A percentile compares a stretch with the other conserved stretches of the same genome.
Evolutionary conservation across 1,139 yeast genomes (phyloP).

Genomic region (Cylindricascospora bacillispora): DNA sequence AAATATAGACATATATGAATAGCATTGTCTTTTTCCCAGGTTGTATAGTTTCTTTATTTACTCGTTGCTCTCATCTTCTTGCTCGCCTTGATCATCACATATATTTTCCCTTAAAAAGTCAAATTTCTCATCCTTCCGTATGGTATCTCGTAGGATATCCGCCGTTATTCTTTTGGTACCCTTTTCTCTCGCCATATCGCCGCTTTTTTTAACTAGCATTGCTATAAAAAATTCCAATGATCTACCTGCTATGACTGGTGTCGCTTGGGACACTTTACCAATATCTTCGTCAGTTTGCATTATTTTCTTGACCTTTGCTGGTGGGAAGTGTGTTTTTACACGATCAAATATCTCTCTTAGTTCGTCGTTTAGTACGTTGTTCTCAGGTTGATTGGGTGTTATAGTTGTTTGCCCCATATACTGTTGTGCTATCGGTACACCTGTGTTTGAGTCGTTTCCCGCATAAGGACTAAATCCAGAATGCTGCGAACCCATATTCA

Average conservation of each 20-base stretch:
- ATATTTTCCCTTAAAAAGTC: conserved; percentile 66
- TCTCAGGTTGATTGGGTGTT: too few relatives aligned
- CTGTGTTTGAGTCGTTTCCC: too few relatives aligned
- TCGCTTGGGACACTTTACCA: conserved; percentile 97
- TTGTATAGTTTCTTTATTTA: too few relatives aligned
- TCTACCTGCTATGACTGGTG: conserved; percentile 92
- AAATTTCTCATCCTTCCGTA: conserved; percentile 76
- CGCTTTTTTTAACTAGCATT: conserved; percentile 73
- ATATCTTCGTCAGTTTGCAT: conserved; percentile 98
- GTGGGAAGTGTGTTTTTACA: conserved; percentile 91
- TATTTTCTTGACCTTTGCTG: conserved; percentile 88
- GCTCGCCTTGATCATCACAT: conserved; percentile 23
- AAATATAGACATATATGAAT: too few relatives aligned
- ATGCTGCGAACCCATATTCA: too few relatives aligned
- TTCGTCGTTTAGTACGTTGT: too few relatives aligned
- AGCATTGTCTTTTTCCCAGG: too few relatives aligned
- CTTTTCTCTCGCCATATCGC: conserved; percentile 59
- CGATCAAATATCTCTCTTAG: conserved; percentile 16
- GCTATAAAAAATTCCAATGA: conserved; percentile 90
- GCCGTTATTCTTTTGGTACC: conserved; percentile 79
- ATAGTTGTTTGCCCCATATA: too few relatives aligned
- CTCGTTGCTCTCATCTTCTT: too few relatives aligned
- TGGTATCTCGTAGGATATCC: conserved; percentile 73
- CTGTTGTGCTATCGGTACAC: too few relatives aligned
- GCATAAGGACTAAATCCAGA: too few relatives aligned